Conservation (phyloP, 306 rosid genomes). For the Begonia peltatifolia region DNA sequence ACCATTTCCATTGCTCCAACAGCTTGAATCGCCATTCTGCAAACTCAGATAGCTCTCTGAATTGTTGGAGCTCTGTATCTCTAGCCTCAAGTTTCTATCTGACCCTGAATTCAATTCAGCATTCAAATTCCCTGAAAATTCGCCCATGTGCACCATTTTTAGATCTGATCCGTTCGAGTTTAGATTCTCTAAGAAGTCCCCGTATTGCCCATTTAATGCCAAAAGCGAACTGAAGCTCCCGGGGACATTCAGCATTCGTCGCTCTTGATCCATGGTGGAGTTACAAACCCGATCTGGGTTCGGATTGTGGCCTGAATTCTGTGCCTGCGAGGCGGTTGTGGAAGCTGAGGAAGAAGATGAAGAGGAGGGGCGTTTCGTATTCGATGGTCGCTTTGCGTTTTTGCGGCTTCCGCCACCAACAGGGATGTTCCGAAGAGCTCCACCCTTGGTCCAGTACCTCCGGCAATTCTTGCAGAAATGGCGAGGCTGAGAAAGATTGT, state of each 20-base stretch:
- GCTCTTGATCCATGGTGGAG: conserved; percentile 19
- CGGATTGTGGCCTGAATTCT: conserved; percentile 13
- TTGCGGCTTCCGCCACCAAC: conserved; percentile 84
- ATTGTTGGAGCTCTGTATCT: conserved; percentile 25
- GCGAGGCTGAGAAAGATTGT: conserved; percentile 95
- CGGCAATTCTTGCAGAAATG: conserved; percentile 88
- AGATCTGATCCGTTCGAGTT: conserved; percentile 42
- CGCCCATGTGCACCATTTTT: conserved; percentile 39
- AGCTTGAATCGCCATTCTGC: conserved; percentile 54
- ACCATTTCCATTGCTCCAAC: conserved; percentile 52
- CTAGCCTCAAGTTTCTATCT: conserved; percentile 27
- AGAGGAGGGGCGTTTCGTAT: conserved; percentile 28
- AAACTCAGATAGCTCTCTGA: conserved; percentile 37
- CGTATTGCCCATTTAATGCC: conserved; percentile 40
- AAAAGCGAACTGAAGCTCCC: conserved; percentile 70
- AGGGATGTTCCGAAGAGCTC: conserved; percentile 76
- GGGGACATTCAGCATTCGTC: conserved; percentile 16
- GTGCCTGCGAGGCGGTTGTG: conserved; percentile 11
- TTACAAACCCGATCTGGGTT: conserved; percentile 14
- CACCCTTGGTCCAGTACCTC: conserved; percentile 96
- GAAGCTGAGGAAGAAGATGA: conserved; percentile 29
- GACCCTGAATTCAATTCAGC: conserved; percentile 24
- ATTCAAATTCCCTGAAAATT: conserved; percentile 24
- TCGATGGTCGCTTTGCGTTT: conserved; percentile 40
- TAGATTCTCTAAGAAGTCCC: conserved; percentile 38